Percentiles rank a stretch among this genome's conserved stretches.
phyloP scores from a whole-genome alignment of 225 moss, liverwort and hornwort genomes.

The Bryum argenteum region DNA sequence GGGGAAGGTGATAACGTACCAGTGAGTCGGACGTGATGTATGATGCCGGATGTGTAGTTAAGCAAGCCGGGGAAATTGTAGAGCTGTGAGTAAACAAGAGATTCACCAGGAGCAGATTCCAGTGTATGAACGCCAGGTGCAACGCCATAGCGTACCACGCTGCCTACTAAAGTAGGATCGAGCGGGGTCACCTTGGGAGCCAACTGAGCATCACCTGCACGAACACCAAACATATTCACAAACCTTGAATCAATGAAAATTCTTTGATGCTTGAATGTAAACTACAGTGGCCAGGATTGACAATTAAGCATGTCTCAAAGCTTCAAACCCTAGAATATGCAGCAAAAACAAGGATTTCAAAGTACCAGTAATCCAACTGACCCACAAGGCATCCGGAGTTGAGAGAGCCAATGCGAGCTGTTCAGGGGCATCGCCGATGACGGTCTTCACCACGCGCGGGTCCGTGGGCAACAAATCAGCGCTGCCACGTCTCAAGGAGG shows the following conservation, averaged over 20 bases:
- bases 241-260: no score
- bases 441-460: constrained; percentile 67
- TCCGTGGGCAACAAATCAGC: constrained; percentile 60
- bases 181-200: constrained; percentile 60
- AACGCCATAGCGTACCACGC: constrained; percentile 63
- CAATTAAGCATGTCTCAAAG: background rate
- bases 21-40: constrained; percentile 69
- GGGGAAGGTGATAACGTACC: constrained; percentile 37
- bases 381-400: constrained; percentile 78
- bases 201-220: constrained; percentile 70
- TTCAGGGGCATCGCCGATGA: constrained; percentile 64
- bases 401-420: constrained; percentile 87
- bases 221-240: background rate
- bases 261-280: background rate
- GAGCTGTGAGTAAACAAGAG: constrained; percentile 71
- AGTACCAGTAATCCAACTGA: constrained; percentile 88
- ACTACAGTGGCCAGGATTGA: background rate
- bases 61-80: constrained; percentile 67
- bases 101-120: constrained; percentile 38
- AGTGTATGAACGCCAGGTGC: constrained; percentile 37
- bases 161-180: constrained; percentile 61
- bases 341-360: background rate
- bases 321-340: background rate
- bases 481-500: constrained; percentile 67
- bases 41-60: constrained; percentile 83